phyloP scores from a whole-genome alignment of 2,329 filamentous ascomycete genomes.

The Capronia americana region DNA sequence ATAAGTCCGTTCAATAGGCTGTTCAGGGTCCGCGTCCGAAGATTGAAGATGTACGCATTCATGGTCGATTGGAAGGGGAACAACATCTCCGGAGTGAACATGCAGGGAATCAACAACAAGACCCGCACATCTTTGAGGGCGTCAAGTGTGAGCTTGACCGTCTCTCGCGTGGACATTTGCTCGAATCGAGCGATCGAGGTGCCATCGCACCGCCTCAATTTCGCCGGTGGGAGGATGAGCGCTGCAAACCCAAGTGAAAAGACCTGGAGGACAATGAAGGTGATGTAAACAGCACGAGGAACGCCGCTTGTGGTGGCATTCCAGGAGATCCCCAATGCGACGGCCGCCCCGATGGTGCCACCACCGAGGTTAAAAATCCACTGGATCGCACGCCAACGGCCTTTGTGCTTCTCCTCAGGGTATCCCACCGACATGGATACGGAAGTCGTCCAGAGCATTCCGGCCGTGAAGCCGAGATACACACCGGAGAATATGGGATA shows the following conservation, averaged over 20 bases:
- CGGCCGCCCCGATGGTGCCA: slow-evolving; percentile 13
- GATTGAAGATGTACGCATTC: slow-evolving; percentile 22
- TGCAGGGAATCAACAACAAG: slow-evolving; percentile 4
- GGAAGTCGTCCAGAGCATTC: slow-evolving; percentile 13
- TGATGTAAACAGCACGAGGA: slow-evolving; percentile 17
- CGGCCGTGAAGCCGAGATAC: slow-evolving; percentile 14
- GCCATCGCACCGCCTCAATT: slow-evolving; percentile 9
- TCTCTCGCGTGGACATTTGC: slow-evolving; percentile 5
- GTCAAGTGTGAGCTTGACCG: slow-evolving; percentile 5
- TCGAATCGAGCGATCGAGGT: slow-evolving; percentile 12
- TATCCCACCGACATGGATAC: slow-evolving; percentile 12
- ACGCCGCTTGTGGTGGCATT: slow-evolving; percentile 11
- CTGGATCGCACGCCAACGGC: slow-evolving; percentile 15
- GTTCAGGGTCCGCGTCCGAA: slow-evolving; percentile 19
- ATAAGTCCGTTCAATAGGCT: slow-evolving; percentile 19
- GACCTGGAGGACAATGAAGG: slow-evolving; percentile 17
- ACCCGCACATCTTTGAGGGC: slow-evolving; percentile 4
- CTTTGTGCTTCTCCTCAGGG: slow-evolving; percentile 17
- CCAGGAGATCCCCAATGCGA: slow-evolving; percentile 15
- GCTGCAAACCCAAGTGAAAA: slow-evolving; percentile 11
- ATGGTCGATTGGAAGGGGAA: slow-evolving; percentile 21
- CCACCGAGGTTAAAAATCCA: slow-evolving; percentile 16
- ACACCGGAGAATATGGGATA: slow-evolving; percentile 15
- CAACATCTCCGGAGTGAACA: slow-evolving; percentile 18
- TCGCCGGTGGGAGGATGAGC: slow-evolving; percentile 10